Evolutionary conservation across 345 rosid genomes (phyloP).

Genomic region (Raphanus raphanistrum): DNA sequence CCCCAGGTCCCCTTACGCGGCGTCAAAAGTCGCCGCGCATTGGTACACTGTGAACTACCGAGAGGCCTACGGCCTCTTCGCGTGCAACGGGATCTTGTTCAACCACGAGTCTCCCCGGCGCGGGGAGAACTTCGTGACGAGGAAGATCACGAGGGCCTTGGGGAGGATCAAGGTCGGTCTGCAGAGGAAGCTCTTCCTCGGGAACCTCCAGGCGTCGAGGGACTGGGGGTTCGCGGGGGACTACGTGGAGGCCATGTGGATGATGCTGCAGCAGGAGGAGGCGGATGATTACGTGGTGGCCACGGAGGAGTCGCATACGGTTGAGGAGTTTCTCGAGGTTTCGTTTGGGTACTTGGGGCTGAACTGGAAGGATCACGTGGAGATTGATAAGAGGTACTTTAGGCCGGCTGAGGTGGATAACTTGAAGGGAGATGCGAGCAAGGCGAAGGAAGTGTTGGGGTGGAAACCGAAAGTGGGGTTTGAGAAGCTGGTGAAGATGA

Average conservation of each 20-base stretch:
- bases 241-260: slow-evolving; percentile 97
- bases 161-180: slow-evolving; percentile 86
- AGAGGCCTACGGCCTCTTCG: slow-evolving; percentile 81
- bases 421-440: slow-evolving; percentile 54
- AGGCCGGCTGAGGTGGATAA: slow-evolving; percentile 65
- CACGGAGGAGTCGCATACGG: slow-evolving; percentile 88
- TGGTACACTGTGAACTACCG: slow-evolving; percentile 98
- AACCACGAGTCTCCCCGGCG: slow-evolving; percentile 94
- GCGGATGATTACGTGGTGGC: slow-evolving; percentile 95
- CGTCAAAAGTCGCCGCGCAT: slow-evolving; percentile 88
- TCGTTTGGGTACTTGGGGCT: slow-evolving; percentile 74
- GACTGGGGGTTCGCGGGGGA: slow-evolving; percentile 98
- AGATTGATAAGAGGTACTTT: slow-evolving; percentile 58
- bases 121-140: slow-evolving; percentile 90
- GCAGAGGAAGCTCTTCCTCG: slow-evolving; percentile 80
- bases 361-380: slow-evolving; percentile 60
- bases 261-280: slow-evolving; percentile 95
- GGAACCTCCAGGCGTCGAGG: slow-evolving; percentile 82
- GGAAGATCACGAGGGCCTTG: slow-evolving; percentile 91
- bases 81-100: slow-evolving; percentile 92
- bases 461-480: slow-evolving; percentile 88
- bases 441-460: slow-evolving; percentile 52
- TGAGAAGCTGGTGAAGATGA: slow-evolving; percentile 86
- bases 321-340: slow-evolving; percentile 82
- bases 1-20: slow-evolving; percentile 97